These are phyloP conservation scores for Kurtzmaniella cleridarum DNA, from an alignment of 805 yeast genomes.

Conservation along the genomic window DNA sequence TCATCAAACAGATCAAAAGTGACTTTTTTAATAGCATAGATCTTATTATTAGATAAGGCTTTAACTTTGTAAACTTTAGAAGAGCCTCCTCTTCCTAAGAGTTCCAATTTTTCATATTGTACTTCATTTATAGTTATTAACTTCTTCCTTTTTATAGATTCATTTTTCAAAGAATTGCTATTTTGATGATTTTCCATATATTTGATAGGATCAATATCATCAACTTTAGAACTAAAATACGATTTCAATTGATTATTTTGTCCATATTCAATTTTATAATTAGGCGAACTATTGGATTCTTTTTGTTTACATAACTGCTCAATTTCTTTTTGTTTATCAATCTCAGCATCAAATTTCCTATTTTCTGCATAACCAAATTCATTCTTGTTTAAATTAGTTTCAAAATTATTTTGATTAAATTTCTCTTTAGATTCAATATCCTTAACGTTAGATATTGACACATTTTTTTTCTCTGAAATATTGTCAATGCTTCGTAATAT, in stretches of 20 bases:
- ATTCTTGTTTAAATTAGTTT: constrained; percentile 12
- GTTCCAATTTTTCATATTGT: constrained; percentile 67
- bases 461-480: not conserved
- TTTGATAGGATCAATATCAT: not conserved
- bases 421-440: constrained; percentile 19
- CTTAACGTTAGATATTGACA: constrained; percentile 12
- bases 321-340: not conserved
- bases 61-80: constrained; percentile 84
- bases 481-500: no score
- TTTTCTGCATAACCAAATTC: constrained; percentile 4
- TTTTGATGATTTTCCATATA: constrained; percentile 1
- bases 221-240: not conserved
- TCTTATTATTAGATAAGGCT: constrained; percentile 42
- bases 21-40: constrained; percentile 79
- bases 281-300: not conserved
- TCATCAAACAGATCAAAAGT: constrained; percentile 77
- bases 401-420: constrained; percentile 20
- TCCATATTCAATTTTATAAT: no score
- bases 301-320: not conserved
- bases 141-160: constrained; percentile 14
- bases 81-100: constrained; percentile 87
- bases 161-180: not conserved
- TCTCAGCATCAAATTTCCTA: constrained; percentile 2
- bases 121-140: constrained; percentile 45
- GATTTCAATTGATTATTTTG: not conserved